phyloP scores from a whole-genome alignment of 2,329 filamentous ascomycete species.

The Hirsutella minnesotensis region DNA sequence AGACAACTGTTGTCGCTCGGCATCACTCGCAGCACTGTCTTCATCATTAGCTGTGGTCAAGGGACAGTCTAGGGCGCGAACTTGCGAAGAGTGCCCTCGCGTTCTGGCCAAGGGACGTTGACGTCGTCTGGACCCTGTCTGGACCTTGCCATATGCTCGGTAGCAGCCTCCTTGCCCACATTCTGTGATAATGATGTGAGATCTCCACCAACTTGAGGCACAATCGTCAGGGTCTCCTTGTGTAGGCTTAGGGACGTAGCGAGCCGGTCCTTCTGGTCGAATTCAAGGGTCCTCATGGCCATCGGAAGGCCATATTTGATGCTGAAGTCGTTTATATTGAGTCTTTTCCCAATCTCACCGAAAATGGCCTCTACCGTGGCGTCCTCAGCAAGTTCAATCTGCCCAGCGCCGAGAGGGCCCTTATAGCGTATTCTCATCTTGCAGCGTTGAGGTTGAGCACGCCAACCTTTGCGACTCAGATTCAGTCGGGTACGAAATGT shows the following conservation, averaged over 20 bases:
- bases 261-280: conserved; percentile 37
- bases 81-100: conserved; percentile 38
- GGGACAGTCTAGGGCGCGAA: background rate
- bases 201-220: conserved; percentile 23
- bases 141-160: background rate
- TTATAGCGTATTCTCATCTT: conserved; percentile 65
- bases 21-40: conserved; percentile 74
- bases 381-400: conserved; percentile 54
- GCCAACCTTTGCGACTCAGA: no score
- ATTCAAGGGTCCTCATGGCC: conserved; percentile 51
- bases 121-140: conserved; percentile 17
- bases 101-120: conserved; percentile 35
- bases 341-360: conserved; percentile 48
- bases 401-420: conserved; percentile 60
- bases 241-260: conserved; percentile 36
- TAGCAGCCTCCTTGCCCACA: no score
- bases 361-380: conserved; percentile 54
- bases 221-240: conserved; percentile 39
- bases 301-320: conserved; percentile 75
- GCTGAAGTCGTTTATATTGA: conserved; percentile 54
- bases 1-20: conserved; percentile 93
- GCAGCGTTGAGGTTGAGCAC: no score
- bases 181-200: conserved; percentile 5
- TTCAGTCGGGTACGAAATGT: no score
- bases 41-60: conserved; percentile 2